Base-by-base conservation (phyloP, 2,329 filamentous ascomycete genomes). In the Periconia sp. region DNA sequence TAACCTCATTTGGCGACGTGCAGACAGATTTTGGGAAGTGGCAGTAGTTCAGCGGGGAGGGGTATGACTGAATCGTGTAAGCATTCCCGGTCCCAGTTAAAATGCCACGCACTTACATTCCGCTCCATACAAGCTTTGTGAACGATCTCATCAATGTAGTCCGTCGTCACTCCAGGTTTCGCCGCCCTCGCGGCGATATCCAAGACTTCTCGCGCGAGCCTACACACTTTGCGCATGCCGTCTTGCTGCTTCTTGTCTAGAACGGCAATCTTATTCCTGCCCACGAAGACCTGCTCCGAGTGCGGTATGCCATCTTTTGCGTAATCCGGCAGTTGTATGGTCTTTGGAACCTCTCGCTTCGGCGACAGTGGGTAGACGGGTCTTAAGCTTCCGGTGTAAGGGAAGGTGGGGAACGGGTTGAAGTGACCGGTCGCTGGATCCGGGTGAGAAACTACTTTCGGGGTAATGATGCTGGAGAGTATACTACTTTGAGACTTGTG, bases 21-120 rank as follows among this genome's bases (percentile, higher is more conserved):
- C 94, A 99, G 50, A 96, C 89, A 0, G 94, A 99, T 76, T 99
- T 99, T 54, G 94, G 94, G 74, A 97, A 99, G 71, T 92, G 80
- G 77, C 89, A 88, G 75, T 97, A 97, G 76, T 96, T 96, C 23
- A 97, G 78, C 1, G 92, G 91, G 1, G 92, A 96, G 0, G 92
- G 92, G 68, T 97, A 97, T 8, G 91, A 88, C 92, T 96, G 50
- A 32, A n/a, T 15, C 13, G 6, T 11, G 52, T 66, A 13, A 64
- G 60, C 42, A 25, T 13, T 18, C 11, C n/a, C 10, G 19, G 10
- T 17, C 22, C 9, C 15, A 11, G 10, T 17, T 8, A 3, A 12
- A 9, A 22, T 26, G n/a, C 3, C n/a, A n/a, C 19, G 5, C 1
- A 70, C 88, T 74, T 74, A 96, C 92, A 56, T 96, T 83, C 73